These are phyloP conservation scores for Fusarium nelsonii DNA, from an alignment of 2,329 filamentous ascomycete species.

Conservation along the genomic window DNA sequence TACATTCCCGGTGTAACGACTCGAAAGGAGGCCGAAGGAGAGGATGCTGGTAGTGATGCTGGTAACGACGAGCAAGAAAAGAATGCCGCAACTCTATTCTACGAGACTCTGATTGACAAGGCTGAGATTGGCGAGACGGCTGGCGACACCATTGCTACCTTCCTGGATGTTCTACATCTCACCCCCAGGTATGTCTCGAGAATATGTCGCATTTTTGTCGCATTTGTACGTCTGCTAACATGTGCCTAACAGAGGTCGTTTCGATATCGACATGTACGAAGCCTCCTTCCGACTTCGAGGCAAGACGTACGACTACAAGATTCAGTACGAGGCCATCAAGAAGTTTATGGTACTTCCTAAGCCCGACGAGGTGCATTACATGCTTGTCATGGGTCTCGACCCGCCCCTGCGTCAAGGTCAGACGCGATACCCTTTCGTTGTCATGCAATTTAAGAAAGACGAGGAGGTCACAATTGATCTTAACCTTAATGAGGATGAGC, in stretches of 20 bases:
- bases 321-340: slow-evolving; percentile 97
- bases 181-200: slow-evolving; percentile 78
- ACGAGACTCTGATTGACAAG: slow-evolving; percentile 97
- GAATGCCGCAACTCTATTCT: slow-evolving; percentile 96
- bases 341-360: slow-evolving; percentile 99
- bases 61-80: slow-evolving; percentile 74
- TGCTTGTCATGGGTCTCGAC: slow-evolving; percentile 94
- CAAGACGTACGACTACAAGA: slow-evolving; percentile 99
- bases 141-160: slow-evolving; percentile 98
- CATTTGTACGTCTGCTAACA: slow-evolving; percentile 10
- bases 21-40: slow-evolving; percentile 76
- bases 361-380: slow-evolving; percentile 95
- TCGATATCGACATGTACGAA: slow-evolving; percentile 99
- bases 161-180: slow-evolving; percentile 95
- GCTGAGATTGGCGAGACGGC: slow-evolving; percentile 99
- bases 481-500: slow-evolving; percentile 91
- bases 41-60: slow-evolving; percentile 74
- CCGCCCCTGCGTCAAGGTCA: slow-evolving; percentile 96
- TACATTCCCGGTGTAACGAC: slow-evolving; percentile 94
- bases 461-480: slow-evolving; percentile 97
- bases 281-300: slow-evolving; percentile 95
- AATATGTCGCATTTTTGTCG: background rate
- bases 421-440: slow-evolving; percentile 96
- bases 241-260: slow-evolving; percentile 79
- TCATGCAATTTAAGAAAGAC: slow-evolving; percentile 99